Percentiles rank a stretch among this genome's conserved stretches.
Evolutionary conservation across 306 rosid genomes (phyloP).

Genomic region (Albizia julibrissin): DNA sequence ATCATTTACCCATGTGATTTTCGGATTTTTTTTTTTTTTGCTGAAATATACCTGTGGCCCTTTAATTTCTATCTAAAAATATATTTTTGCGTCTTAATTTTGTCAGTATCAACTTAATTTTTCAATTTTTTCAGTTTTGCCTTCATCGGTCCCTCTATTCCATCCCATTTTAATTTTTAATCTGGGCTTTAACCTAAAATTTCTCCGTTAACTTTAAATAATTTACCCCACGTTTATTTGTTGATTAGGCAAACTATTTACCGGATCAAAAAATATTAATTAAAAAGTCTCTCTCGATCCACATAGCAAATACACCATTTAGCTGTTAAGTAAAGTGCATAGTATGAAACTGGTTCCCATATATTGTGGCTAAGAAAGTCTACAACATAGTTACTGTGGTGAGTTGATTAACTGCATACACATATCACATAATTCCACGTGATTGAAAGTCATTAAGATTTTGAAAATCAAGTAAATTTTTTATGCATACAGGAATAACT

Average conservation of each 20-base stretch:
- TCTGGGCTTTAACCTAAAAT: background rate
- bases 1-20: conserved; percentile 14
- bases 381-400: background rate
- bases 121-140: background rate
- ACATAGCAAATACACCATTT: background rate
- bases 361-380: background rate
- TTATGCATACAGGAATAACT: conserved; percentile 33
- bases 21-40: background rate
- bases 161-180: background rate
- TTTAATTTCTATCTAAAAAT: background rate
- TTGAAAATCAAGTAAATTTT: conserved; percentile 33
- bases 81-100: background rate
- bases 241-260: background rate
- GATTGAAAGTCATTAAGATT: conserved; percentile 27
- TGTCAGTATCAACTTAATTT: background rate
- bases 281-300: background rate
- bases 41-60: background rate
- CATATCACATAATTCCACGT: conserved; percentile 27
- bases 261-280: background rate
- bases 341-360: no score
- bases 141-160: background rate
- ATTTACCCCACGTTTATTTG: background rate
- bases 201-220: background rate
- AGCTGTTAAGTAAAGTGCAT: no score
- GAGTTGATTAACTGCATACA: background rate